Evolutionary conservation across 1,139 yeast species (phyloP).

Genomic region (Suhomyces atakaporum): DNA sequence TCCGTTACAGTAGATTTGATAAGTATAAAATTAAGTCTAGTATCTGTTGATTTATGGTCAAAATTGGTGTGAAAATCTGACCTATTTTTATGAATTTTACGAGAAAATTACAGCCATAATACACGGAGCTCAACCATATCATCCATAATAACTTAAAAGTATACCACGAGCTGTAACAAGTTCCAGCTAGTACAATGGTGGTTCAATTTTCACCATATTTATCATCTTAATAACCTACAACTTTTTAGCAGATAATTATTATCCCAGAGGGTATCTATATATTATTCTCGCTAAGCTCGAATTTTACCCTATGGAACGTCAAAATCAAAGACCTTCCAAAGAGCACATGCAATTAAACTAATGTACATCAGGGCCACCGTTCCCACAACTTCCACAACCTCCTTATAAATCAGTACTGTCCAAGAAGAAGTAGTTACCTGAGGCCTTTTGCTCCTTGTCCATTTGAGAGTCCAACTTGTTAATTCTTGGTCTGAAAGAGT

Average conservation of each 20-base stretch:
- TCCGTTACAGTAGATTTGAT: too few relatives aligned
- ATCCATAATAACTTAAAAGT: too few relatives aligned
- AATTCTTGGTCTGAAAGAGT: slow-evolving; percentile 96
- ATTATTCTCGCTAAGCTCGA: background rate
- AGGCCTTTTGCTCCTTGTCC: slow-evolving; percentile 93
- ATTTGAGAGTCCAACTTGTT: slow-evolving; percentile 96
- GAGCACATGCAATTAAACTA: slow-evolving; percentile 16
- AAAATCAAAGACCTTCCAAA: slow-evolving; percentile 13
- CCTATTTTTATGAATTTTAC: too few relatives aligned
- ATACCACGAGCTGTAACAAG: too few relatives aligned
- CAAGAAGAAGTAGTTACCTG: slow-evolving; percentile 94
- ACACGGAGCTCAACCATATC: too few relatives aligned
- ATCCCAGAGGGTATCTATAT: background rate
- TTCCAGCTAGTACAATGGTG: too few relatives aligned
- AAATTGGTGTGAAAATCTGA: too few relatives aligned
- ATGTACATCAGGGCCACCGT: slow-evolving; percentile 13
- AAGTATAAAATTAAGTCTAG: too few relatives aligned
- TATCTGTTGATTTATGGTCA: too few relatives aligned
- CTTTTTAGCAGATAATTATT: background rate
- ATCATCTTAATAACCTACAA: too few relatives aligned
- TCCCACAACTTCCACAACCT: slow-evolving; percentile 6
- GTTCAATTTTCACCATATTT: too few relatives aligned
- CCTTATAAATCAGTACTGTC: slow-evolving; percentile 58
- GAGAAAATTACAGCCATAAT: too few relatives aligned
- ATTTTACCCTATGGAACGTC: slow-evolving; percentile 15